Evolutionary conservation across 352 stramenopile species (phyloP).

Genomic region (Pythium chondricola): DNA sequence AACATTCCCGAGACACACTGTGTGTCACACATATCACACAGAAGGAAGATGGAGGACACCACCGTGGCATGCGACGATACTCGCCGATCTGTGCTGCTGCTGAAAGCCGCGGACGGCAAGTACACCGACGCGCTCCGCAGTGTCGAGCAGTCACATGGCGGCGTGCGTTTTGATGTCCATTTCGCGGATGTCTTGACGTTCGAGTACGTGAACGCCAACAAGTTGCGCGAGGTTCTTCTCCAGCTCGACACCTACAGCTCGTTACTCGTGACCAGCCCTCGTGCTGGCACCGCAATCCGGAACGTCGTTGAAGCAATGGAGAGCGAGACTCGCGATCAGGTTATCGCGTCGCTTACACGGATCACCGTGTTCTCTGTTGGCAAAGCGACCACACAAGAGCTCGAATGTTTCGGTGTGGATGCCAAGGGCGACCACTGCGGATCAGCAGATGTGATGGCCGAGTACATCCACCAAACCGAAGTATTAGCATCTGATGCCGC

Average conservation of each 20-base stretch:
- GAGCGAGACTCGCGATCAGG: background rate
- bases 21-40: too few relatives aligned
- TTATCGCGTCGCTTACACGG: slow-evolving; percentile 24
- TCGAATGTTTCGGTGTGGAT: slow-evolving; percentile 40
- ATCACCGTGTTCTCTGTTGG: slow-evolving; percentile 60
- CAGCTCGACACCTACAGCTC: slow-evolving; percentile 46
- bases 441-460: slow-evolving; percentile 53
- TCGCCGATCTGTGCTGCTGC: slow-evolving; percentile 60
- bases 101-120: slow-evolving; percentile 55
- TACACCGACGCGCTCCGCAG: slow-evolving; percentile 39
- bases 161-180: slow-evolving; percentile 14
- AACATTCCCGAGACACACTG: too few relatives aligned
- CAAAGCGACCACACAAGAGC: slow-evolving; percentile 51
- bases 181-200: slow-evolving; percentile 72
- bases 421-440: slow-evolving; percentile 64
- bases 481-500: slow-evolving; percentile 25
- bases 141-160: background rate
- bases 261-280: slow-evolving; percentile 72
- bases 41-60: too few relatives aligned
- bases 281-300: slow-evolving; percentile 46
- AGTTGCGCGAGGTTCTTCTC: slow-evolving; percentile 29
- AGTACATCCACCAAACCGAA: slow-evolving; percentile 35
- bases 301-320: slow-evolving; percentile 30
- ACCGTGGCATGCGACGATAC: background rate
- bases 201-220: slow-evolving; percentile 47